Base-by-base conservation (phyloP, 2,329 filamentous ascomycete species). In the Fusarium oxysporum region DNA sequence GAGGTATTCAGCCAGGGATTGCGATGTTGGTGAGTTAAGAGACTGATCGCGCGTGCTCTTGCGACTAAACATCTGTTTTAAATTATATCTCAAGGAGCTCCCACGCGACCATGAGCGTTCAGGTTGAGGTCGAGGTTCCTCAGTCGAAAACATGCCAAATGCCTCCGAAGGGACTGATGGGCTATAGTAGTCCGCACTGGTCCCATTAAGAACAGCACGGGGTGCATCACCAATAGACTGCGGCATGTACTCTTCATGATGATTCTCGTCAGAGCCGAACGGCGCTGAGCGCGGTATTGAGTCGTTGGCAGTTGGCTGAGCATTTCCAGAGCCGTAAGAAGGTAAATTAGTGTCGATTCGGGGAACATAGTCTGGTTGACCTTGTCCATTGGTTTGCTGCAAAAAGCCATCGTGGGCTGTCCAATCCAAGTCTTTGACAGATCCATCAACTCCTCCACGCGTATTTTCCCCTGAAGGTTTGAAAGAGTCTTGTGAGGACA, bases 181-280 rank as follows among this genome's bases (percentile, higher is more conserved):
- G 54, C 82, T 83, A 71, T 85, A 85, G 66, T 85, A 85, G 64
- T 84, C 82, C 47, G 82, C 82, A 58, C 78, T 85, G 43, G 78
- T 81, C 41, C 80, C 82, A 61, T 74, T 78, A 47, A 82, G 80
- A 43, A 80, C 78, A 45, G 77, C 78, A 35, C 79, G 75, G 25
- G 80, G 78, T 35, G 79, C 76, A 60, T 79, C 75, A 8, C 62
- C 69, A 14, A 77, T 72, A n/a, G 74, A 70, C 47, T 76, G 74
- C 21, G 78, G 79, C 74, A 78, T 76, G 58, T 77, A 78, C 30
- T 79, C 76, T 37, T 72, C 73, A 25, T 71, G 60, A 50, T 73
- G 77, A 10, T 67, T 70, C 25, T 73, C 65, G 35, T 73, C 76
- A n/a, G 62, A 55, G 21, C 76, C 71, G 38, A 75, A 78, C 19